Evolutionary conservation across 352 stramenopile species (phyloP).

Genomic region (Pythium rishiriense): DNA sequence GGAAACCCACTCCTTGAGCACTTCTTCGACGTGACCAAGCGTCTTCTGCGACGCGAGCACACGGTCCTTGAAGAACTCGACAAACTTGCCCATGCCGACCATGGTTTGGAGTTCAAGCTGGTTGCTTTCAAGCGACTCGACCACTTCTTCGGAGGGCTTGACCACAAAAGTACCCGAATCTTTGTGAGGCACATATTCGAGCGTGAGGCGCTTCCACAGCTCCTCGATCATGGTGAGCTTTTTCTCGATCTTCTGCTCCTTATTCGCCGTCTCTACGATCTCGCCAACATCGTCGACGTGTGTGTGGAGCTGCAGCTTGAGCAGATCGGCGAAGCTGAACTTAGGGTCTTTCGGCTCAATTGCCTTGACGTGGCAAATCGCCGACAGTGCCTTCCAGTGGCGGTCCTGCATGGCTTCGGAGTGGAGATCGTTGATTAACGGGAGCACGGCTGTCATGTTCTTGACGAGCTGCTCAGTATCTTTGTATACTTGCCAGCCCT

Average conservation of each 20-base stretch:
- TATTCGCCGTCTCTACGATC: conserved; percentile 88
- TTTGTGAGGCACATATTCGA: conserved; percentile 88
- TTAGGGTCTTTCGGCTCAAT: conserved; percentile 85
- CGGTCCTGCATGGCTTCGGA: conserved; percentile 93
- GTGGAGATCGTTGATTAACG: conserved; percentile 95
- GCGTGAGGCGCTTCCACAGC: conserved; percentile 74
- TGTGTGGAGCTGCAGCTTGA: conserved; percentile 81
- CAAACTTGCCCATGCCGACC: conserved; percentile 91
- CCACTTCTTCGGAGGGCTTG: conserved; percentile 84
- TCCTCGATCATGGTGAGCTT: conserved; percentile 90
- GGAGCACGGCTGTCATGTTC: conserved; percentile 84
- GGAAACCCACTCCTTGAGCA: conserved; percentile 87
- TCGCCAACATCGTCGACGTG: conserved; percentile 87
- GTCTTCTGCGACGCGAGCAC: conserved; percentile 80
- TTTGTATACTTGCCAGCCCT: conserved; percentile 88
- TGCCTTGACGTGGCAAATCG: conserved; percentile 84
- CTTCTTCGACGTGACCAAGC: conserved; percentile 82
- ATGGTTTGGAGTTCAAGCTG: conserved; percentile 88
- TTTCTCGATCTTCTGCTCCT: conserved; percentile 91
- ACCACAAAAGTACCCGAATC: conserved; percentile 85
- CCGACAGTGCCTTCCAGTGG: conserved; percentile 91
- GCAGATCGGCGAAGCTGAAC: conserved; percentile 79
- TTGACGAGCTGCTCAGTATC: conserved; percentile 86
- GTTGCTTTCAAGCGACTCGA: conserved; percentile 86
- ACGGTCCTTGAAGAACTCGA: conserved; percentile 89